Percentiles rank a stretch among this genome's conserved stretches.
These are phyloP conservation scores for Cladosporium halotolerans DNA, from an alignment of 2,329 filamentous ascomycete genomes.

Conservation along the genomic window DNA sequence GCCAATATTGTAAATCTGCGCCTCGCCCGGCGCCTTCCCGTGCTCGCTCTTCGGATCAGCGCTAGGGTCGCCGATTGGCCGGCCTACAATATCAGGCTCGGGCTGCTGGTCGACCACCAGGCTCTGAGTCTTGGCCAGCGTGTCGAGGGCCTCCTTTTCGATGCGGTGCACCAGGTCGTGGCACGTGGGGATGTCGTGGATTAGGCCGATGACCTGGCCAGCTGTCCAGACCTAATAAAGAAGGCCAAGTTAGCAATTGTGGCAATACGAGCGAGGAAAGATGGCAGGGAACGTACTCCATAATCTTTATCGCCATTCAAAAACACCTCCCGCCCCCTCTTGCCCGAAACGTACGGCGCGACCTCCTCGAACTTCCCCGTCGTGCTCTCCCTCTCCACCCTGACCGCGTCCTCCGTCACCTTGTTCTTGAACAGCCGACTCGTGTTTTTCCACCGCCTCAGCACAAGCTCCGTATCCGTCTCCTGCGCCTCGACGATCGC, in stretches of 20 bases:
- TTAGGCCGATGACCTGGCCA: conserved; percentile 75
- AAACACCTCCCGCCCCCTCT: conserved; percentile 87
- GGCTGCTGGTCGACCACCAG: conserved; percentile 35
- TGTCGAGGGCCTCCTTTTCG: conserved; percentile 40
- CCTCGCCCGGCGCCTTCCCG: conserved; percentile 33
- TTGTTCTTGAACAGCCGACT: conserved; percentile 84
- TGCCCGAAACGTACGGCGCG: conserved; percentile 78
- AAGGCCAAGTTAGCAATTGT: not conserved
- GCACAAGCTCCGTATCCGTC: conserved; percentile 81
- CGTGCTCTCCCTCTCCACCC: conserved; percentile 74
- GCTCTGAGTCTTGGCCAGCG: conserved; percentile 33
- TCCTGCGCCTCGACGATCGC: conserved; percentile 83
- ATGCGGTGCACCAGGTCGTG: conserved; percentile 40
- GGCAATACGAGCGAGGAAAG: not conserved
- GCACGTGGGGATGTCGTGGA: conserved; percentile 47
- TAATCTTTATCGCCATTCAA: conserved; percentile 83
- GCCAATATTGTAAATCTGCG: conserved; percentile 37
- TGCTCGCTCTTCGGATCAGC: conserved; percentile 21
- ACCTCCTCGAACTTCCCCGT: conserved; percentile 87
- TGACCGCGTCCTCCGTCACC: conserved; percentile 70
- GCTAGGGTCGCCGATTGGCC: conserved; percentile 19
- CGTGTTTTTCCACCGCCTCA: conserved; percentile 91
- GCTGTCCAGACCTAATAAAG: conserved; percentile 79
- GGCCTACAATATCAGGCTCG: conserved; percentile 26
- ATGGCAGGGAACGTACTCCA: conserved; percentile 58